phyloP scores from a whole-genome alignment of 805 yeast species.

The Yarrowia sp. region DNA sequence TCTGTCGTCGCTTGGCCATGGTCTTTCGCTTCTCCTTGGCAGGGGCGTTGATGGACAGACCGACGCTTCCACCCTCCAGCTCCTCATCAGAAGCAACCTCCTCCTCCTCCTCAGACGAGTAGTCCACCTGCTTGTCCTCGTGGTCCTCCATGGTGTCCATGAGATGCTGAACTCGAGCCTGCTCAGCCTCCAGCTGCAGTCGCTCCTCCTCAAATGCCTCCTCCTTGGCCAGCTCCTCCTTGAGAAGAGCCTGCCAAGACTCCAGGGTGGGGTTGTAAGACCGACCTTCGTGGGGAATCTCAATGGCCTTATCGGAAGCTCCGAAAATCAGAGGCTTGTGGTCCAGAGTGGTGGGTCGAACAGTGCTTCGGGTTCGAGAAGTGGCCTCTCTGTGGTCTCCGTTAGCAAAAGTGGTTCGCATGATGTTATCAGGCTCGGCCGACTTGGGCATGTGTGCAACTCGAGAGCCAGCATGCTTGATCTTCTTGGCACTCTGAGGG shows the following conservation, averaged over 20 bases:
- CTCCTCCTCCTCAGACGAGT: conserved; percentile 46
- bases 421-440: neutral
- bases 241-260: conserved; percentile 78
- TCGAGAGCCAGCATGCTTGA: conserved; percentile 17
- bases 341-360: conserved; percentile 56
- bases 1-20: conserved; percentile 74
- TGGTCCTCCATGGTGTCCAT: conserved; percentile 59
- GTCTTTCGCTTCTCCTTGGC: conserved; percentile 76
- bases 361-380: conserved; percentile 41
- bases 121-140: conserved; percentile 43
- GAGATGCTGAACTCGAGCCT: conserved; percentile 66
- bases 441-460: conserved; percentile 19
- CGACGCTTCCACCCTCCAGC: conserved; percentile 49
- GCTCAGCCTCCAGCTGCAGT: conserved; percentile 65
- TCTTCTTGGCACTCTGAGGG: conserved; percentile 12
- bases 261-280: conserved; percentile 90
- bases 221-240: conserved; percentile 70
- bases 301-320: conserved; percentile 51
- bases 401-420: conserved; percentile 18
- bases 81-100: conserved; percentile 51
- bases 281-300: conserved; percentile 80
- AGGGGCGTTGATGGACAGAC: conserved; percentile 73
- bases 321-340: conserved; percentile 64
- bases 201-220: conserved; percentile 70
- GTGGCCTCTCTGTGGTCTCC: conserved; percentile 24